Conservation (phyloP, 129 eudicot genomes). For the Artemisia annua region DNA sequence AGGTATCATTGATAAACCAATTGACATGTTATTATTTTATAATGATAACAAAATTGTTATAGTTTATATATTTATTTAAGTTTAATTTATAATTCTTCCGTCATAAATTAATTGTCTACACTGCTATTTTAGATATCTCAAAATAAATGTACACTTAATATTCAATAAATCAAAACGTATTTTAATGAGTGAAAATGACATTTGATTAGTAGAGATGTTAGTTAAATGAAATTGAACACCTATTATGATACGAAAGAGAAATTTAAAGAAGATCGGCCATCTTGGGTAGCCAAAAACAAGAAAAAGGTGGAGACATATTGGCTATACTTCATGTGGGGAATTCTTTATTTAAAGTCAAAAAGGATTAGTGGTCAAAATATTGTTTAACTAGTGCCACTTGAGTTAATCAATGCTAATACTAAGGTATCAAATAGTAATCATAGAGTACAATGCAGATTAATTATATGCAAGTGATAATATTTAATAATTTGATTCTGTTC, state of each 20-base stretch:
- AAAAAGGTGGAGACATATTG: slow-evolving; percentile 25
- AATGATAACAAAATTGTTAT: too few relatives aligned
- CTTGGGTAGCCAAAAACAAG: slow-evolving; percentile 9
- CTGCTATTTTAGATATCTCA: too few relatives aligned
- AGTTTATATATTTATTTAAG: too few relatives aligned
- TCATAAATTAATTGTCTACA: too few relatives aligned
- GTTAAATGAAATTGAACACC: too few relatives aligned
- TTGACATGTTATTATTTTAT: too few relatives aligned
- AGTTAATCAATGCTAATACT: not conserved
- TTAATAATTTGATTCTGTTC: too few relatives aligned
- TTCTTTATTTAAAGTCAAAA: slow-evolving; percentile 28
- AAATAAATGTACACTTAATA: not conserved
- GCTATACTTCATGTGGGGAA: slow-evolving; percentile 33
- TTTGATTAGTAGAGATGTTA: too few relatives aligned
- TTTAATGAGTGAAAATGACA: not conserved
- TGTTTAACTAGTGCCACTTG: slow-evolving; percentile 11
- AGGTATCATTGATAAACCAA: too few relatives aligned
- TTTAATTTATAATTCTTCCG: too few relatives aligned
- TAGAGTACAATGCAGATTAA: slow-evolving; percentile 5
- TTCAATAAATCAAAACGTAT: not conserved
- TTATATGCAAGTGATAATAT: slow-evolving; percentile 5
- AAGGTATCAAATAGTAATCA: not conserved
- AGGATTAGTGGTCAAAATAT: slow-evolving; percentile 26
- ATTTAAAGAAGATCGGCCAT: not conserved
- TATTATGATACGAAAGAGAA: too few relatives aligned